phyloP scores from a whole-genome alignment of 805 yeast species.

The Pichia ethanolica region DNA sequence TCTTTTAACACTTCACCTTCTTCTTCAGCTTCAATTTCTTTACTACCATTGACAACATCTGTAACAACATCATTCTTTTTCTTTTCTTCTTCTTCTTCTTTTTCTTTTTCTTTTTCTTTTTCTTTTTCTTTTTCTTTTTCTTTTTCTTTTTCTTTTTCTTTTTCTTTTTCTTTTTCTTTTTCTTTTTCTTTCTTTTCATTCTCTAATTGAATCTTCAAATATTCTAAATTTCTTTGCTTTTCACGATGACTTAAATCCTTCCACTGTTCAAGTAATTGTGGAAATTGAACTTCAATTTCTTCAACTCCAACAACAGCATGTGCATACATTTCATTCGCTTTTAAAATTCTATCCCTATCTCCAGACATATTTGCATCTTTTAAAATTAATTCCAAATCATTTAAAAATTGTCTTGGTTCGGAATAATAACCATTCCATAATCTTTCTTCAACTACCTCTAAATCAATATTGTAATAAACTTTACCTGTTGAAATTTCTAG shows the following conservation, averaged over 20 bases:
- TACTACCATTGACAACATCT: neutral
- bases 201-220: conserved; percentile 11
- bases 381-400: conserved; percentile 78
- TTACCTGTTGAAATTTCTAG: conserved; percentile 71
- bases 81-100: neutral
- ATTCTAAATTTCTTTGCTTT: conserved; percentile 40
- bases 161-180: neutral
- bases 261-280: conserved; percentile 71
- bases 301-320: conserved; percentile 95
- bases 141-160: neutral
- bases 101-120: neutral
- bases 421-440: conserved; percentile 95
- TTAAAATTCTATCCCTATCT: conserved; percentile 73
- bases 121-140: conserved; percentile 3
- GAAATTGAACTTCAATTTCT: conserved; percentile 59
- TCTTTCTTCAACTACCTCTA: conserved; percentile 89
- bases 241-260: conserved; percentile 65
- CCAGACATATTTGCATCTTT: conserved; percentile 65
- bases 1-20: conserved; percentile 3
- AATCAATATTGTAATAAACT: conserved; percentile 76
- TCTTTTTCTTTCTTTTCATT: neutral
- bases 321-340: conserved; percentile 92
- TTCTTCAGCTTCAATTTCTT: neutral
- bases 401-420: conserved; percentile 84
- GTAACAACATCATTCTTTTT: neutral